Evolutionary conservation across 2,329 filamentous ascomycete genomes (phyloP).

Genomic region (Colletotrichum orbiculare): DNA sequence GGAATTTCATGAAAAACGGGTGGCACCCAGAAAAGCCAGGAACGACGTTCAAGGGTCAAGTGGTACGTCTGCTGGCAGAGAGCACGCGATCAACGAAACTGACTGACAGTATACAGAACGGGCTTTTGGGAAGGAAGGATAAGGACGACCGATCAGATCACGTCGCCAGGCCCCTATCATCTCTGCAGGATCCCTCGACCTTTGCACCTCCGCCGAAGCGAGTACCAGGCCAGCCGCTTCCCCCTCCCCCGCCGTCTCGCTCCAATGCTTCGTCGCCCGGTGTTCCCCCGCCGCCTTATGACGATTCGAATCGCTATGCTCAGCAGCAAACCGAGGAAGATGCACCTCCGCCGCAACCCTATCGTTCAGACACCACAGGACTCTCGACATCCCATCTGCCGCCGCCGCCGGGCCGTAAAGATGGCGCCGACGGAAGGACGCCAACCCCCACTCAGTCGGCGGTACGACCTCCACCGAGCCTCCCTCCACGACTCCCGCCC

Average conservation of each 20-base stretch:
- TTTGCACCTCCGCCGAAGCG: conserved; percentile 87
- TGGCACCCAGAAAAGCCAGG: conserved; percentile 63
- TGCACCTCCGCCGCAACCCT: conserved; percentile 69
- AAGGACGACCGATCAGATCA: conserved; percentile 47
- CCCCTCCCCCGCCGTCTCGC: conserved; percentile 38
- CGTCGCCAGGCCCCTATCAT: conserved; percentile 70
- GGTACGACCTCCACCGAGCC: conserved; percentile 61
- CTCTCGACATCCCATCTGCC: conserved; percentile 76
- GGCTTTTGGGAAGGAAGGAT: conserved; percentile 56
- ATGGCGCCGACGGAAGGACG: conserved; percentile 49
- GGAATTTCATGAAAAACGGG: conserved; percentile 60
- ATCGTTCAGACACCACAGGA: conserved; percentile 76
- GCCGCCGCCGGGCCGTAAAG: conserved; percentile 71
- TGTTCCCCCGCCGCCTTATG: conserved; percentile 32
- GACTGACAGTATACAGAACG: conserved; percentile 50
- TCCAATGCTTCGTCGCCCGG: conserved; percentile 52
- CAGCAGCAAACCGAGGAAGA: conserved; percentile 46
- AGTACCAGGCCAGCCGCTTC: conserved; percentile 40
- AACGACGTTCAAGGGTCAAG: conserved; percentile 53
- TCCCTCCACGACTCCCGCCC: conserved; percentile 76
- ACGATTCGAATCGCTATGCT: conserved; percentile 35
- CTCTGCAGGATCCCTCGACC: conserved; percentile 78
- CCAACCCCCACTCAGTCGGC: conserved; percentile 41
- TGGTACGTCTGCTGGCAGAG: conserved; percentile 51
- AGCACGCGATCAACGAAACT: conserved; percentile 13